Base-by-base conservation (phyloP, 192 early-diverging fungal genomes). In the Rhizoclosmatium globosum region DNA sequence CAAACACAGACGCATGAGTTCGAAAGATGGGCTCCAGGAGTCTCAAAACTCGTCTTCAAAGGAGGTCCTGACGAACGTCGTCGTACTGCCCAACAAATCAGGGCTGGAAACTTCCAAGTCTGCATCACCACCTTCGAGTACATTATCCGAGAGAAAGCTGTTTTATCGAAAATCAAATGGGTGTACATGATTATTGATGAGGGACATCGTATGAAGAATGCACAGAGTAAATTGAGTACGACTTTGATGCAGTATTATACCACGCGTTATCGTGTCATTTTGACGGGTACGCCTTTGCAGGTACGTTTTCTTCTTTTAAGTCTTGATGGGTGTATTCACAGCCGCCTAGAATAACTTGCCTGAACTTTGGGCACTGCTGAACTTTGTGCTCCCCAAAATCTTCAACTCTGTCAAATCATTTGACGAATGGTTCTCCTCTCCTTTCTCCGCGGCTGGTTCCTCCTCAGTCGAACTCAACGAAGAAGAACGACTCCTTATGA, bases 351-450 rank as follows among this genome's bases (percentile, higher is more conserved):
- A 99, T 88, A 98, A 99, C 77, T 87, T 99, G 11, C 96, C 96
- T 2, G 97, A 99, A 80, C 81, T 99, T 79, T 98, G 97, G 97
- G 93, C 96, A 2, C 77, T 99, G 65, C 87, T 99, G 23, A 99
- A 98, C 80, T 99, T 99, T 87, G 91, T 98, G 45, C 82, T 98
- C 48, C 98, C 98, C 15, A 94, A 92, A 64, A 96, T 99, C 56
- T 99, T 99, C 85, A 95, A 97, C 79, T 96, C 94, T 77, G 94
- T 95, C 0, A 94, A 98, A 82, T 94, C 92, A 50, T 99, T 99
- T 85, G 98, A 98, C 81, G 97, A 99, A 79, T 99, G 97, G 97
- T 99, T 99, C 91, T 98, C 95, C 80, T 94, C 96, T 11, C 97
- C 97, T 7, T 98, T 99, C 78, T 86, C 92, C 19, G 91, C 86